Base-by-base conservation (phyloP, 108 stramenopile genomes). In the Nannochloropsis gaditana region DNA sequence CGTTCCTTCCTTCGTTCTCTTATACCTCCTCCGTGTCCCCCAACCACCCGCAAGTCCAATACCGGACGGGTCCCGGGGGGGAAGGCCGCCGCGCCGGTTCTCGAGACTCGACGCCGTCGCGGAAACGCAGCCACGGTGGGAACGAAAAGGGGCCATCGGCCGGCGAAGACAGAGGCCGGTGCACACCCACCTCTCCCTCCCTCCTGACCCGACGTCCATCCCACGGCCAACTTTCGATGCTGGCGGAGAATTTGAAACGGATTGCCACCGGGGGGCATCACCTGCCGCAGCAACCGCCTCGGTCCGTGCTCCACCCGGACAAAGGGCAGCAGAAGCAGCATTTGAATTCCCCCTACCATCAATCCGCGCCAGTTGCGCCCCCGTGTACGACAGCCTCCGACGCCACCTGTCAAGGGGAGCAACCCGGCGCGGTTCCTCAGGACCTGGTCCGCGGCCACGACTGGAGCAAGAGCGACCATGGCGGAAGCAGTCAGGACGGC, bases 201-300 rank as follows among this genome's bases (percentile, higher is more conserved):
- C 59, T n/a, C 59, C n/a, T 73, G n/a, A n/a, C 59, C 59, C 59
- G 59, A n/a, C 59, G 59, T 6, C 59, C 59, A n/a, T 73, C 59
- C 59, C 59, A 73, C 8, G 59, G 59, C 6, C 59, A 73, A n/a
- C 59, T 73, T 0, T 73, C 59, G 59, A n/a, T n/a, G 3, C n/a
- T 73, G 59, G 59, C 59, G 59, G 59, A 73, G n/a, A 73, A 73
- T n/a, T 73, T 73, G 6, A 73, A n/a, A n/a, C 15, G 4, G 8
- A 73, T 73, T 8, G 59, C 59, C 19, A 73, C 59, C 19, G 59
- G 59, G 3, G 59, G 59, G 59, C 59, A 73, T 8, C 59, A 73
- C 3, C n/a, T 73, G 59, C 59, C 59, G 8, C 59, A 73, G 59
- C 15, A 6, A 15, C 59, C 59, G 15, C n/a, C 59, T 3, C n/a